A percentile compares a stretch with the other conserved stretches of the same genome.
These are phyloP conservation scores for Arthroderma sp. DNA, from an alignment of 2,329 filamentous ascomycete genomes.

Conservation along the genomic window DNA sequence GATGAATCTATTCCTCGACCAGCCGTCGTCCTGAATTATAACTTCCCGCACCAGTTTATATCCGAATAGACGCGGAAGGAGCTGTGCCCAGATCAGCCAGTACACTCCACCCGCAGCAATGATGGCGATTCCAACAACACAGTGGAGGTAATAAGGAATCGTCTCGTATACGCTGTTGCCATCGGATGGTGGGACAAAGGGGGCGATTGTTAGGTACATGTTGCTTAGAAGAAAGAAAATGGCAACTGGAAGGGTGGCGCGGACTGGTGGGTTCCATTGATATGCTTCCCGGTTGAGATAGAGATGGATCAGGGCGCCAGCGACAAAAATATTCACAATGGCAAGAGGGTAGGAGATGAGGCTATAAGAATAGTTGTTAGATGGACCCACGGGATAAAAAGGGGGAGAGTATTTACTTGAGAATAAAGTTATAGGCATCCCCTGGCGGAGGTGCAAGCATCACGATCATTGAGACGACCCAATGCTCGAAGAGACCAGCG, in stretches of 20 bases:
- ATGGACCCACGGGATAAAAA: conserved; percentile 26
- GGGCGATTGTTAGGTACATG: conserved; percentile 47
- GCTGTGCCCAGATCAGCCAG: conserved; percentile 21
- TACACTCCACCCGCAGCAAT: conserved; percentile 34
- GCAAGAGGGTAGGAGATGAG: conserved; percentile 14
- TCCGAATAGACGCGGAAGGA: conserved; percentile 6
- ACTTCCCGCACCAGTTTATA: conserved; percentile 8
- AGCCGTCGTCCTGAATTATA: conserved; percentile 8
- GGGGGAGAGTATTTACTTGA: conserved; percentile 17
- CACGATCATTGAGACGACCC: conserved; percentile 48
- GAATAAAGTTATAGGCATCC: conserved; percentile 47
- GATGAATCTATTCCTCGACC: conserved; percentile 6
- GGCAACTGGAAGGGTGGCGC: conserved; percentile 41
- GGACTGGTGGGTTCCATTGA: conserved; percentile 44
- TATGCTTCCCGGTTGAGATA: conserved; percentile 12
- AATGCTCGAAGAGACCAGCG: conserved; percentile 43
- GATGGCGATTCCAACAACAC: conserved; percentile 35
- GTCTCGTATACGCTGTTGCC: conserved; percentile 34
- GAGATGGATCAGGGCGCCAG: conserved; percentile 41
- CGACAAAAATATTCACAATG: conserved; percentile 20
- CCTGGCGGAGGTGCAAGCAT: conserved; percentile 50
- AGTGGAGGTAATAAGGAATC: conserved; percentile 37
- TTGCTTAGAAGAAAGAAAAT: conserved; percentile 50
- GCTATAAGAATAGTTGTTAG: neutral
- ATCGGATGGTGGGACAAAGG: conserved; percentile 36